Base-by-base conservation (phyloP, 2,329 filamentous ascomycete species). In the Cryphonectria japonica region DNA sequence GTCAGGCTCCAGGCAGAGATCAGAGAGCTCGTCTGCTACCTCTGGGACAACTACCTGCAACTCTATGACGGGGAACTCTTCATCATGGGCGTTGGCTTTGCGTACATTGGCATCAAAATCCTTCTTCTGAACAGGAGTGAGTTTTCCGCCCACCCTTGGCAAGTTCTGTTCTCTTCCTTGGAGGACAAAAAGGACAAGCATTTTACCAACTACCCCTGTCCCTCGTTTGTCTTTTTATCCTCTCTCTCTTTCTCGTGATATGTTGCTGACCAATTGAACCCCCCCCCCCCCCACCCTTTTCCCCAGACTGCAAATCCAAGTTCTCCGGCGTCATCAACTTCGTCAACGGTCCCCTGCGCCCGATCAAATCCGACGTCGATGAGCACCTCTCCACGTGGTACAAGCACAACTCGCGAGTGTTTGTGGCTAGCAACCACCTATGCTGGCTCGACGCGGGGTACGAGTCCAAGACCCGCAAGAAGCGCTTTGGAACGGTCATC, bases 21-120 rank as follows among this genome's bases (percentile, higher is more conserved):
- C 0, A 89, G 92, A 73, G 91, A 95, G 72, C 83, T 98, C 14
- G 89, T 95, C 5, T 90, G 88, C 72, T 98, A 97, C 77, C 84
- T 99, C 19, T 99, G 96, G 96, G 95, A 98, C 76, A 99, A 99
- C 78, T 98, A 98, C 78, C 89, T 99, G 29, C 93, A 97, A 84
- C 85, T 93, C 43, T 90, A 91, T 66, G 82, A 91, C 2, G 89
- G 91, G 7, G 89, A 95, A 67, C 88, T 98, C 22, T 93, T 97
- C 78, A 85, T 99, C 32, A 86, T 99, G 78, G 95, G 96, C 0
- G 89, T 97, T 1, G 96, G 96, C n/a, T 91, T 94, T 76, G 93
- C 96, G 1, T 97, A 96, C 77, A 85, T 92, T 3, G 94, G 93
- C 1, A 88, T 98, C 64, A 91, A 96, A 71, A 88, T 95, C 70